phyloP scores from a whole-genome alignment of 2,329 filamentous ascomycete species.

The Penicillium capsulatum region DNA sequence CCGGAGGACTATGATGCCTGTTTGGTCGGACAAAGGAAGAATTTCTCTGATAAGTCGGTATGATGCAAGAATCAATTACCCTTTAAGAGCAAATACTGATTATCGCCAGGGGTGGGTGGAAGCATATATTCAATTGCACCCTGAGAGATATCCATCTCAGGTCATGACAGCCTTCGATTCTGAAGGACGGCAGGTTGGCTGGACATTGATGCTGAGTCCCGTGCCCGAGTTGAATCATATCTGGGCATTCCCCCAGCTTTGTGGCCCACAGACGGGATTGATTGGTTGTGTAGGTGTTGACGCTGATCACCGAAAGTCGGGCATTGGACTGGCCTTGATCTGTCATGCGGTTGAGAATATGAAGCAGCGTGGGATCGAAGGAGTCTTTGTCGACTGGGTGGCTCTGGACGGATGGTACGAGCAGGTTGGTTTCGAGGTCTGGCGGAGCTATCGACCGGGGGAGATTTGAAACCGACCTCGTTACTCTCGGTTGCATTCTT shows the following conservation, averaged over 20 bases:
- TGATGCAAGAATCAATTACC: constrained; percentile 2
- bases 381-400: constrained; percentile 46
- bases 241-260: constrained; percentile 43
- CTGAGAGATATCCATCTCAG: constrained; percentile 35
- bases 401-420: constrained; percentile 45
- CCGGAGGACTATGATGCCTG: constrained; percentile 39
- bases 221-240: constrained; percentile 27
- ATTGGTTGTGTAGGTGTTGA: constrained; percentile 47
- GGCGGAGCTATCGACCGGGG: constrained; percentile 39
- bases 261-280: constrained; percentile 41
- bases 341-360: constrained; percentile 44
- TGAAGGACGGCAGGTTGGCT: constrained; percentile 40
- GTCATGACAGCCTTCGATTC: constrained; percentile 43
- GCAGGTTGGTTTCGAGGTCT: constrained; percentile 40
- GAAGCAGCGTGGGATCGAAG: constrained; percentile 40
- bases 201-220: constrained; percentile 44
- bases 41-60: constrained; percentile 38
- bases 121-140: constrained; percentile 37
- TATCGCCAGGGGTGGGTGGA: constrained; percentile 40
- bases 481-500: too few relatives aligned
- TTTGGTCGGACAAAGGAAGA: constrained; percentile 37
- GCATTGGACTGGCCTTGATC: constrained; percentile 43
- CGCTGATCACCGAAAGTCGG: constrained; percentile 33
- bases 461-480: too few relatives aligned
- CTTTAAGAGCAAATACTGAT: not conserved